Evolutionary conservation across 176 grass and related monocot species (phyloP).

Genomic region (Avena insularis): DNA sequence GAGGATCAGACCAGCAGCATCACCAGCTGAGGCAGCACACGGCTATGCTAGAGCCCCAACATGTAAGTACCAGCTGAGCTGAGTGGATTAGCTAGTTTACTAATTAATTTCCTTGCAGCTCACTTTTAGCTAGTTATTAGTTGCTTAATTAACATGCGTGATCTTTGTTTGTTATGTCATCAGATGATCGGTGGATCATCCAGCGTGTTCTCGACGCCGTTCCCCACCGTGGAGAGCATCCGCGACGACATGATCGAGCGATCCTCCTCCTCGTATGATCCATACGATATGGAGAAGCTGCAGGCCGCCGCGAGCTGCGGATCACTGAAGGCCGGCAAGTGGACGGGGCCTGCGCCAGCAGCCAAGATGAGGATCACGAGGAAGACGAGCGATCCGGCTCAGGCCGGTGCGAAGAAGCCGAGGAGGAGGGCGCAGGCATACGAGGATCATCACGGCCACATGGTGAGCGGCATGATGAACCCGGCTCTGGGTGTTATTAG

Average conservation of each 20-base stretch:
- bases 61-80: slow-evolving; percentile 32
- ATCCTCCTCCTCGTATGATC: slow-evolving; percentile 56
- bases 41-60: slow-evolving; percentile 41
- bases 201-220: slow-evolving; percentile 22
- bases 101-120: not conserved
- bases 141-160: not conserved
- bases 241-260: slow-evolving; percentile 61
- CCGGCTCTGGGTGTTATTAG: slow-evolving; percentile 65
- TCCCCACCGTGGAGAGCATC: slow-evolving; percentile 70
- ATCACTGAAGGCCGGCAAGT: slow-evolving; percentile 32
- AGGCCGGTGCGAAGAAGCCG: slow-evolving; percentile 54
- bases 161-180: slow-evolving; percentile 33
- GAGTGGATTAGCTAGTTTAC: not conserved
- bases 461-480: slow-evolving; percentile 25
- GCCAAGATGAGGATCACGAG: slow-evolving; percentile 84
- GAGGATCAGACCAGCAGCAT: slow-evolving; percentile 40
- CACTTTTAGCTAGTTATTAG: not conserved
- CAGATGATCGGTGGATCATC: slow-evolving; percentile 60
- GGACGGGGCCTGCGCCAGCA: slow-evolving; percentile 47
- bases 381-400: slow-evolving; percentile 65
- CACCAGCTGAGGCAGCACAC: slow-evolving; percentile 47
- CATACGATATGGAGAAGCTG: slow-evolving; percentile 45
- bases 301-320: slow-evolving; percentile 4
- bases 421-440: slow-evolving; percentile 48
- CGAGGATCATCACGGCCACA: slow-evolving; percentile 40